These are phyloP conservation scores for Quercus gilva DNA, from an alignment of 306 rosid species.

Conservation along the genomic window DNA sequence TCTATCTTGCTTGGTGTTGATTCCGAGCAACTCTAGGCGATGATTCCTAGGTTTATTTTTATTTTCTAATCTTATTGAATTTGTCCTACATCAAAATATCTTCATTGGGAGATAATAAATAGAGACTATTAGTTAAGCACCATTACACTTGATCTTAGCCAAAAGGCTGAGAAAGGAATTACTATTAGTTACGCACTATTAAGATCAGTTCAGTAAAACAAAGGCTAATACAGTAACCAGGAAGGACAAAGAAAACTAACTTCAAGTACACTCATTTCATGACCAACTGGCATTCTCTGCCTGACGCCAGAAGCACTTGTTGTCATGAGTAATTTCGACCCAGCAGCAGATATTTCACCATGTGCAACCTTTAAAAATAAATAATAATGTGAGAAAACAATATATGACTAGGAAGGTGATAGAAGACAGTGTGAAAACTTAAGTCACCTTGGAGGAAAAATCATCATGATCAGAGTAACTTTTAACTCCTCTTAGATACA, in stretches of 20 bases:
- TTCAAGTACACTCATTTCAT: conserved; percentile 46
- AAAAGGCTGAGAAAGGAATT: no score
- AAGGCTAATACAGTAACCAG: conserved; percentile 6
- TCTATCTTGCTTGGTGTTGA: no score
- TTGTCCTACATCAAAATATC: neutral
- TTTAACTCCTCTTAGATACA: conserved; percentile 35
- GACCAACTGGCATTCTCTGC: conserved; percentile 38
- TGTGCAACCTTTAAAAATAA: conserved; percentile 43
- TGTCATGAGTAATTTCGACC: conserved; percentile 42
- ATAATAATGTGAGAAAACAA: conserved; percentile 2
- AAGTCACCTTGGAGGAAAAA: conserved; percentile 52
- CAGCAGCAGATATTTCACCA: conserved; percentile 45
- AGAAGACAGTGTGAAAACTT: conserved; percentile 12
- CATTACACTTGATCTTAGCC: no score
- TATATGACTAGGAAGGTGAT: conserved; percentile 20
- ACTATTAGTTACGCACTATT: neutral
- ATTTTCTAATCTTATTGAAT: no score
- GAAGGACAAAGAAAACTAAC: neutral
- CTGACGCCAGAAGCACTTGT: conserved; percentile 41
- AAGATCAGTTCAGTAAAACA: neutral
- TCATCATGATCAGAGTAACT: conserved; percentile 35
- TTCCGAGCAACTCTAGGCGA: no score
- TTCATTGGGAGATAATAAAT: neutral
- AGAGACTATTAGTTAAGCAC: neutral
- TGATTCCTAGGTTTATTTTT: no score